phyloP scores from a whole-genome alignment of 495 filamentous ascomycete genomes.

The Aspergillus leporis region DNA sequence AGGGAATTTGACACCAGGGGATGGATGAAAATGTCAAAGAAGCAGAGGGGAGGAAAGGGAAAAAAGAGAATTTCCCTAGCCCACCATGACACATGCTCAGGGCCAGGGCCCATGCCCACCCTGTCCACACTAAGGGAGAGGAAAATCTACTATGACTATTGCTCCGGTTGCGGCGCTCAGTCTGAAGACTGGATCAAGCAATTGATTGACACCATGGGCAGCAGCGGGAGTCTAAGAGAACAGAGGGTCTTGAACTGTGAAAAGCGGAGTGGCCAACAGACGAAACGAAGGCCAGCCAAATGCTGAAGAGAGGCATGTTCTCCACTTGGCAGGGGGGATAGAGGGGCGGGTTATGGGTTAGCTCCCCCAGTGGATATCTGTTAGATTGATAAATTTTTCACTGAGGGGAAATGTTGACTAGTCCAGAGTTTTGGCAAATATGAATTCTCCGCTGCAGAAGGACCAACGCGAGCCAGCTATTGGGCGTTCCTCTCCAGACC shows the following conservation, averaged over 20 bases:
- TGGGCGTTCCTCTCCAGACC: constrained; percentile 2
- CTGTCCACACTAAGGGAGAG: not conserved
- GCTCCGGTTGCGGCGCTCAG: constrained; percentile 16
- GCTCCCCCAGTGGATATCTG: constrained; percentile 6
- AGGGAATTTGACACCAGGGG: not conserved
- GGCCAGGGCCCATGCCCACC: not conserved
- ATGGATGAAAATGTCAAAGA: not conserved
- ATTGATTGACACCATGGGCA: constrained; percentile 10
- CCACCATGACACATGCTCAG: not conserved
- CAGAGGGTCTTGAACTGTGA: constrained; percentile 6
- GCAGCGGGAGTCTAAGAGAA: not conserved
- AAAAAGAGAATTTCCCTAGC: not conserved
- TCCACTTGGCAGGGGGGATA: constrained; percentile 16
- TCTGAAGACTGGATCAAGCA: not conserved
- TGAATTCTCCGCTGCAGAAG: not conserved
- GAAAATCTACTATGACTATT: constrained; percentile 6
- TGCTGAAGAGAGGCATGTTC: constrained; percentile 10
- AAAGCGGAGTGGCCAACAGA: constrained; percentile 8
- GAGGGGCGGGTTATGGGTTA: constrained; percentile 5
- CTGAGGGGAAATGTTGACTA: not conserved
- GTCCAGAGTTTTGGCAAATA: not conserved
- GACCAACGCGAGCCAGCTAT: not conserved
- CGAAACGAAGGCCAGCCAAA: constrained; percentile 7
- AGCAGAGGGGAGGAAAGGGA: constrained; percentile 1
- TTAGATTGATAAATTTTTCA: constrained; percentile 11